These are phyloP conservation scores for Nannizziopsis barbatae DNA, from an alignment of 2,329 filamentous ascomycete genomes.

Conservation along the genomic window DNA sequence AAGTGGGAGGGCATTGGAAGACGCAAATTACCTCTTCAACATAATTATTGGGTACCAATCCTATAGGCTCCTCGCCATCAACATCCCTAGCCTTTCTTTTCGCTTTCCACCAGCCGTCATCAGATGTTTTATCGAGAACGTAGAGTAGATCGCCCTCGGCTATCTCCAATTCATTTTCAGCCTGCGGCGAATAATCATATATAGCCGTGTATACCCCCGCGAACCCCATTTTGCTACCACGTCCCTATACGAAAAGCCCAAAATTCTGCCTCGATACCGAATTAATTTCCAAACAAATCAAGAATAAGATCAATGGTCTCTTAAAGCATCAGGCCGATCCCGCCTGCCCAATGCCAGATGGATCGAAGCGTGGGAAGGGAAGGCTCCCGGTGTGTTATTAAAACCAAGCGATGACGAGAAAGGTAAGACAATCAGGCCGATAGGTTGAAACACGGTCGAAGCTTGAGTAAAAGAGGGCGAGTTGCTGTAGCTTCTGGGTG, in stretches of 20 bases:
- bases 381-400: too few species aligned
- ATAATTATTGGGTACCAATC: slow-evolving; percentile 88
- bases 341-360: too few species aligned
- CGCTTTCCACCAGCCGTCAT: slow-evolving; percentile 88
- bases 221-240: slow-evolving; percentile 60
- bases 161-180: slow-evolving; percentile 73
- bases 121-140: slow-evolving; percentile 66
- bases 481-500: slow-evolving; percentile 6
- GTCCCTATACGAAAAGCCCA: slow-evolving; percentile 3
- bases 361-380: too few species aligned
- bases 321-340: too few species aligned
- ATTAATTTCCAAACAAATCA: neutral
- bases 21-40: slow-evolving; percentile 62
- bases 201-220: slow-evolving; percentile 79
- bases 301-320: too few species aligned
- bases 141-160: slow-evolving; percentile 80
- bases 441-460: neutral
- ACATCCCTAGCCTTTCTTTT: slow-evolving; percentile 78
- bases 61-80: slow-evolving; percentile 83
- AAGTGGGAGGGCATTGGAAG: slow-evolving; percentile 14
- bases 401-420: neutral
- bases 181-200: slow-evolving; percentile 86
- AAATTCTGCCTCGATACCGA: neutral
- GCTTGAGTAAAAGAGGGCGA: neutral
- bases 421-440: neutral